Evolutionary conservation across 2,329 filamentous ascomycete genomes (phyloP).

Genomic region (Trichoderma polysporum): DNA sequence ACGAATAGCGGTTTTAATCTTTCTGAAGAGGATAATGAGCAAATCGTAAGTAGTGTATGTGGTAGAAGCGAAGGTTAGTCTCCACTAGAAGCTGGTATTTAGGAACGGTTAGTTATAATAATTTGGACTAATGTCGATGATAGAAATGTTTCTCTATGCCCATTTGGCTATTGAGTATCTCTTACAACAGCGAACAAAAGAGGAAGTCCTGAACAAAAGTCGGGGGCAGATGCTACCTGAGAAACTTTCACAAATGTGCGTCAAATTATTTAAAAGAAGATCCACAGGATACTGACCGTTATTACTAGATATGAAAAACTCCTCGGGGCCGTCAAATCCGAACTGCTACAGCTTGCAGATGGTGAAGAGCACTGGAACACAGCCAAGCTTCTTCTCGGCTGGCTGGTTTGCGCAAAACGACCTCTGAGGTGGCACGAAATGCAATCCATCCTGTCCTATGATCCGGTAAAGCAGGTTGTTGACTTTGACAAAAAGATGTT

Average conservation of each 20-base stretch:
- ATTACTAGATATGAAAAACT: not conserved
- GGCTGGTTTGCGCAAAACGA: conserved; percentile 4
- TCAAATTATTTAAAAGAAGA: not conserved
- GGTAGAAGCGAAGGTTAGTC: not conserved
- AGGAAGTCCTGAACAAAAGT: not conserved
- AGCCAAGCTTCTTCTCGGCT: not conserved
- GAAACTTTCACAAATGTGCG: not conserved
- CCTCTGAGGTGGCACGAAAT: conserved; percentile 9
- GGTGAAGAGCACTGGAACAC: not conserved
- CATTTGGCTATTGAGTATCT: conserved; percentile 5
- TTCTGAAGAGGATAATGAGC: not conserved
- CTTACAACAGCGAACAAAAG: not conserved
- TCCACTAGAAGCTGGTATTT: not conserved
- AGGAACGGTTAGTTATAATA: not conserved
- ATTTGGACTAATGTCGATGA: not conserved
- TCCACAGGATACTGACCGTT: not conserved
- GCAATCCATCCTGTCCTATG: conserved; percentile 2
- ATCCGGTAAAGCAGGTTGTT: not conserved
- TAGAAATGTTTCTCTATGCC: conserved; percentile 12
- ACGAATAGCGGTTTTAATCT: not conserved
- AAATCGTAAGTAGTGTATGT: conserved; percentile 2
- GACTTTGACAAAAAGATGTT: conserved; percentile 13
- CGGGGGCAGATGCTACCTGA: not conserved
- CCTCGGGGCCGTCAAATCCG: not conserved
- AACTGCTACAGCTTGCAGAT: not conserved